Base-by-base conservation (phyloP, 768 basidiomycete species). In the Suillus fuscotomentosus region DNA sequence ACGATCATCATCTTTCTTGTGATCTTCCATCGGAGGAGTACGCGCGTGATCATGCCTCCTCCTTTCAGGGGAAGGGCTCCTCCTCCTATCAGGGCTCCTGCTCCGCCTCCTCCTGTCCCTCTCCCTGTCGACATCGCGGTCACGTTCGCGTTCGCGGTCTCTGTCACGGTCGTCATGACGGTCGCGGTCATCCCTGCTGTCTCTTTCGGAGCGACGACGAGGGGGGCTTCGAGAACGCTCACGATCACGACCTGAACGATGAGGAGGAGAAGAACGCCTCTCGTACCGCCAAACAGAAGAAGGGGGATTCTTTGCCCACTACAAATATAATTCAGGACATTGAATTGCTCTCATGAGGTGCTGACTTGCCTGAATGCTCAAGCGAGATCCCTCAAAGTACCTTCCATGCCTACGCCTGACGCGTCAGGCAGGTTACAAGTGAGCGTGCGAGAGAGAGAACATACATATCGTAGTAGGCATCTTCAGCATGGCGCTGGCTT, bases 271-370 rank as follows among this genome's bases (percentile, higher is more conserved):
- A 51, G 82, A 78, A 64, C 84, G 82, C 69, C 88, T 80, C 54
- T 90, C 88, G 68, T 85, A 87, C 66, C 91, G 88, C 91, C 91
- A 93, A 47, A 88, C 86, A n/a, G 89, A 83, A 48, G 89, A 91
- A 5, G 91, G 92, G 64, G 91, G 91, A 70, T 88, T 88, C 75
- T 92, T 92, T 51, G 90, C 89, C 90, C 90, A 91, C 89, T 90
- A 60, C 15, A 36, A 59, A 13, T n/a, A n/a, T 14, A 54, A 42
- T 38, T 55, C 38, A 43, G 41, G 14, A 57, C 17, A 17, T 7
- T n/a, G 15, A 10, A 3, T 15, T 20, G 8, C 5, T 39, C 0
- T 15, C 36, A 22, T 31, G 2, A 36, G 0, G 5, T 41, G n/a
- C 34, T 1, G 8, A 71, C 82, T 38, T 61, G 87, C 89, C 81